These are phyloP conservation scores for Margaritispora aquatica DNA, from an alignment of 495 filamentous ascomycete genomes.

Conservation along the genomic window DNA sequence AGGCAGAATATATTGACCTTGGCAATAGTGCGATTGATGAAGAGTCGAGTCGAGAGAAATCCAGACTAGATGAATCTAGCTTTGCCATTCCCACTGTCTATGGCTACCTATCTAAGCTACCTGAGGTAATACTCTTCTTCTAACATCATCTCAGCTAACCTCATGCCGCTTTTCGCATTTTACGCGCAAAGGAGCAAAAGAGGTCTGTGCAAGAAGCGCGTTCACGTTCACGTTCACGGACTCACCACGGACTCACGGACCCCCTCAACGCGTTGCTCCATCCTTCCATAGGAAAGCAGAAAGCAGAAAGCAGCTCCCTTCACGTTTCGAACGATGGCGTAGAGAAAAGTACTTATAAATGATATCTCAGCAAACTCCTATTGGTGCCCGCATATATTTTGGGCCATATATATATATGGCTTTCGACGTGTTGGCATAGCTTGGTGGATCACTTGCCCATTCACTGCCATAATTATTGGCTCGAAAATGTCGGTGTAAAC, in stretches of 20 bases:
- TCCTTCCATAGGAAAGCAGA: no score
- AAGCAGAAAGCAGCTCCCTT: neutral
- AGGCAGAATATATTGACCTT: no score
- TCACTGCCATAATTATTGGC: no score
- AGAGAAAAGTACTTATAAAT: neutral
- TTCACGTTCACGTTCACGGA: no score
- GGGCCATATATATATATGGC: neutral
- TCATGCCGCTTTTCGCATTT: neutral
- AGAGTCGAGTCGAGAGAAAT: no score
- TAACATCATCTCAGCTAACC: no score
- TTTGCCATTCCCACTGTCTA: no score
- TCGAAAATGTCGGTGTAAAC: neutral
- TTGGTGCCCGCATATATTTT: neutral
- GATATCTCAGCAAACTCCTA: neutral
- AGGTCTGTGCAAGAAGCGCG: neutral
- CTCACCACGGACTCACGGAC: neutral
- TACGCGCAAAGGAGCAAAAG: neutral
- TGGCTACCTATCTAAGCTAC: no score
- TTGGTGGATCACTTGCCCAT: no score
- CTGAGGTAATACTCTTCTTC: no score
- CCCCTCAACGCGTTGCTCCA: slow-evolving; percentile 1
- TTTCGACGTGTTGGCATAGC: neutral
- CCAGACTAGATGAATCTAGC: no score
- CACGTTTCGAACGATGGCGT: neutral
- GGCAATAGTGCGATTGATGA: no score